phyloP scores from a whole-genome alignment of 371 early-diverging fungal genomes.

The Mortierella sp. region DNA sequence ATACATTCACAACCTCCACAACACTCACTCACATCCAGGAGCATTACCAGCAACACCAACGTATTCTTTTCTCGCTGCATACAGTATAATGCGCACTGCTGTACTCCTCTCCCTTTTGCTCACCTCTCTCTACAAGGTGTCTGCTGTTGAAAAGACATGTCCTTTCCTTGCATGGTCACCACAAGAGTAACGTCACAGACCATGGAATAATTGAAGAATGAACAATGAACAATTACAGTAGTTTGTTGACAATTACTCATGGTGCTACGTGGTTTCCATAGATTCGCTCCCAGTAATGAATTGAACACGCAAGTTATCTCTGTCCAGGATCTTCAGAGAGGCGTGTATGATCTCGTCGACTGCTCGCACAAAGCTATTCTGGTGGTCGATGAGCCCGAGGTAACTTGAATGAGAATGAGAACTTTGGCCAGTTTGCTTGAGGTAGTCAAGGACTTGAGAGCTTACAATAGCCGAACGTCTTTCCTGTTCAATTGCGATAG shows the following conservation, averaged over 20 bases:
- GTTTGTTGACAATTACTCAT: background rate
- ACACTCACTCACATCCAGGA: conserved; percentile 8
- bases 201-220: background rate
- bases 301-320: conserved; percentile 44
- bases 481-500: conserved; percentile 3
- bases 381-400: conserved; percentile 49
- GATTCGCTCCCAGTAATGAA: conserved; percentile 14
- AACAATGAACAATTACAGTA: background rate
- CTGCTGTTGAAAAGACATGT: conserved; percentile 45
- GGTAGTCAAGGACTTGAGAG: background rate
- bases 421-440: background rate
- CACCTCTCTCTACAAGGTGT: conserved; percentile 46
- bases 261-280: background rate
- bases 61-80: conserved; percentile 1
- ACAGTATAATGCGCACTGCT: conserved; percentile 32
- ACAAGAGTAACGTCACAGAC: conserved; percentile 34
- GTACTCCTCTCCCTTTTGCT: conserved; percentile 31
- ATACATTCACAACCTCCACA: background rate
- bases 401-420: background rate
- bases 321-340: conserved; percentile 35
- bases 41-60: conserved; percentile 4
- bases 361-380: conserved; percentile 50
- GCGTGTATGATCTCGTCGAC: conserved; percentile 42
- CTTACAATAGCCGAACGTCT: background rate
- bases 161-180: conserved; percentile 55